These are phyloP conservation scores for Sclerotinia trifoliorum DNA, from an alignment of 2,329 filamentous ascomycete species.

Conservation along the genomic window DNA sequence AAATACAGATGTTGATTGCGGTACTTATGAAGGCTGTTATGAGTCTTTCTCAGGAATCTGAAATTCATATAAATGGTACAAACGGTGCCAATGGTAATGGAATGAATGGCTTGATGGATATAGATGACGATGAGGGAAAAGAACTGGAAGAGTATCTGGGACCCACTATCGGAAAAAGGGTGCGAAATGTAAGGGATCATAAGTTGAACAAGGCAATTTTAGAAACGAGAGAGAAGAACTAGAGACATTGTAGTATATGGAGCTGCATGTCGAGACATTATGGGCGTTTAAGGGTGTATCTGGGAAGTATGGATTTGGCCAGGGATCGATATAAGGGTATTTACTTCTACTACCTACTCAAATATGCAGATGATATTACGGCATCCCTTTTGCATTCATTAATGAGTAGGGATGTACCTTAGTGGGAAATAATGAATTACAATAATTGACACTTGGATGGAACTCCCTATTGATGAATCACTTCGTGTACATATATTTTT, in stretches of 20 bases:
- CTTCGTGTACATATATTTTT: no score
- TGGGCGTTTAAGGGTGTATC: slow-evolving; percentile 7
- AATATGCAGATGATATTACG: background rate
- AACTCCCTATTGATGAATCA: no score
- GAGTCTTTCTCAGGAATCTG: slow-evolving; percentile 48
- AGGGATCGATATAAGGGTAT: background rate
- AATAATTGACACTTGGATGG: background rate
- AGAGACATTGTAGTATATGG: slow-evolving; percentile 4
- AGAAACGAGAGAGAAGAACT: slow-evolving; percentile 17
- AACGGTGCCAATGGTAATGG: slow-evolving; percentile 28
- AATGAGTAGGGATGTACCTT: background rate
- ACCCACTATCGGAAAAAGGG: slow-evolving; percentile 34
- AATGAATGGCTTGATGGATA: slow-evolving; percentile 11
- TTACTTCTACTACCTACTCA: background rate
- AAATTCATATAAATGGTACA: slow-evolving; percentile 27
- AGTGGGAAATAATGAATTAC: background rate
- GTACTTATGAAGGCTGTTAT: slow-evolving; percentile 57
- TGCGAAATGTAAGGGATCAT: slow-evolving; percentile 33
- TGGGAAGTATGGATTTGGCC: background rate
- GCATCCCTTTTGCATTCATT: background rate
- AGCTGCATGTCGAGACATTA: background rate
- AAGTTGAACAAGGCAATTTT: slow-evolving; percentile 38
- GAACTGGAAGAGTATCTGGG: slow-evolving; percentile 38
- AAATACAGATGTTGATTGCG: slow-evolving; percentile 59
- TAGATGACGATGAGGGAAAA: slow-evolving; percentile 26